A percentile compares a stretch with the other conserved stretches of the same genome.
These are phyloP conservation scores for Camelina neglecta DNA, from an alignment of 345 rosid genomes.

Conservation along the genomic window DNA sequence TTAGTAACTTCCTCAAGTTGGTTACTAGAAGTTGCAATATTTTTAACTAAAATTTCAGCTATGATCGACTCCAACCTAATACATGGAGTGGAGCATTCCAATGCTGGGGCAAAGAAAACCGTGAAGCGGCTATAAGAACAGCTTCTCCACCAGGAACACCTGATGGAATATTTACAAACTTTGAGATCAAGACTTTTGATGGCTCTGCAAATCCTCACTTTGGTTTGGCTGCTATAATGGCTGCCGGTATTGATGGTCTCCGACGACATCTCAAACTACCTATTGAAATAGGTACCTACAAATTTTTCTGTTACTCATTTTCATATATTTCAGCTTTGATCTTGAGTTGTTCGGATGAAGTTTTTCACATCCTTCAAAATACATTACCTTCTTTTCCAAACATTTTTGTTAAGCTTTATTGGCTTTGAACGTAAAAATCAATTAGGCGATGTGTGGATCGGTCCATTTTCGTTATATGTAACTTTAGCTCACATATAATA, in stretches of 20 bases:
- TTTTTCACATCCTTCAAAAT: background rate
- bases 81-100: slow-evolving; percentile 96
- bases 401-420: too few species aligned
- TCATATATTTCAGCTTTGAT: background rate
- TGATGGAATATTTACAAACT: slow-evolving; percentile 84
- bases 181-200: slow-evolving; percentile 89
- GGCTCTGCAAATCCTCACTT: slow-evolving; percentile 91
- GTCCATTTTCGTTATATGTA: background rate
- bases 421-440: too few species aligned
- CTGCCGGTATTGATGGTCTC: slow-evolving; percentile 95
- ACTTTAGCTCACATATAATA: background rate
- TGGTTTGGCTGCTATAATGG: slow-evolving; percentile 73
- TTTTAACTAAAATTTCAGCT: slow-evolving; percentile 50
- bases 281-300: slow-evolving; percentile 67
- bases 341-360: background rate
- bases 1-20: background rate
- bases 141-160: slow-evolving; percentile 89
- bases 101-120: slow-evolving; percentile 99
- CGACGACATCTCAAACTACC: slow-evolving; percentile 71
- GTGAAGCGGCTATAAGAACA: slow-evolving; percentile 83
- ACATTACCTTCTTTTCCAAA: background rate
- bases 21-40: background rate
- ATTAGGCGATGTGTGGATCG: background rate
- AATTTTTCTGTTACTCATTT: background rate
- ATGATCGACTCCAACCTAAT: slow-evolving; percentile 92